phyloP scores from a whole-genome alignment of 2,329 filamentous ascomycete species.

The Arthroderma sp. region DNA sequence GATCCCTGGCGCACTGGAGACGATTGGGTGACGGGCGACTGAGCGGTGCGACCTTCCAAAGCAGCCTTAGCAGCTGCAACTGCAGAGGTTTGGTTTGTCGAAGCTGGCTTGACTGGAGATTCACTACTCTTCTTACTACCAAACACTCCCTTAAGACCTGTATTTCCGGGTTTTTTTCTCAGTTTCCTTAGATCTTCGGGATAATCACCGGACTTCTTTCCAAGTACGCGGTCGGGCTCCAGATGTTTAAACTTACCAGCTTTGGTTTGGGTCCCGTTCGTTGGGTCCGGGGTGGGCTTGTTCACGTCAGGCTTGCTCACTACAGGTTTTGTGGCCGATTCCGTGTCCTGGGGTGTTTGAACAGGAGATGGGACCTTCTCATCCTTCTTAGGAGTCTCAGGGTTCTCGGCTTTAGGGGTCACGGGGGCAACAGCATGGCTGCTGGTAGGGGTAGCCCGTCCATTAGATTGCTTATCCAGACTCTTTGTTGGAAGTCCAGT shows the following conservation, averaged over 20 bases:
- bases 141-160: slow-evolving; percentile 34
- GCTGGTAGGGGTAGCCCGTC: slow-evolving; percentile 10
- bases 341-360: no score
- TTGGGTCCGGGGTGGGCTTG: slow-evolving; percentile 4
- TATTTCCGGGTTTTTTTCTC: slow-evolving; percentile 30
- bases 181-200: slow-evolving; percentile 29
- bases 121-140: slow-evolving; percentile 23
- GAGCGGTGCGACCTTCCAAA: slow-evolving; percentile 24
- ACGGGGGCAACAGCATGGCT: slow-evolving; percentile 1
- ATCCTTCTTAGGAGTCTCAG: no score
- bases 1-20: slow-evolving; percentile 4
- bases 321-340: no score
- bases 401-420: neutral
- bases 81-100: slow-evolving; percentile 20
- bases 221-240: slow-evolving; percentile 17
- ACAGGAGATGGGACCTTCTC: no score
- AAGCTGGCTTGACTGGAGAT: slow-evolving; percentile 22
- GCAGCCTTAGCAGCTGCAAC: slow-evolving; percentile 32
- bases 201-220: slow-evolving; percentile 20
- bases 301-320: no score
- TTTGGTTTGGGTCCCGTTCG: slow-evolving; percentile 13
- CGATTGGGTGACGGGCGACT: slow-evolving; percentile 16
- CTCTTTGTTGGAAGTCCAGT: slow-evolving; percentile 45
- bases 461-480: slow-evolving; percentile 25
- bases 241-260: slow-evolving; percentile 12